Conservation (phyloP, 768 basidiomycete genomes). For the Pholiota conissans region DNA sequence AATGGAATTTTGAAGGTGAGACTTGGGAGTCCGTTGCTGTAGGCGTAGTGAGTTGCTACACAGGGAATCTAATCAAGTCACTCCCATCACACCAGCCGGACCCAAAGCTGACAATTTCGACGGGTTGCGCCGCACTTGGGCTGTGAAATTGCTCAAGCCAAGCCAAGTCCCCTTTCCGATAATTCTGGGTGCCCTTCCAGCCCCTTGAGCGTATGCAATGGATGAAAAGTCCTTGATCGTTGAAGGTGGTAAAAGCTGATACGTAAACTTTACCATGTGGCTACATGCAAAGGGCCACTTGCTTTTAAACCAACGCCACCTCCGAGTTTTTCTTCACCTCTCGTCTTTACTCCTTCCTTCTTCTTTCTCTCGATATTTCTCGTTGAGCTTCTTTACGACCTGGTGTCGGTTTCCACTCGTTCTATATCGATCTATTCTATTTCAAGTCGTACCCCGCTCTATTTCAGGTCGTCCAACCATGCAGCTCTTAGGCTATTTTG, state of each 20-base stretch:
- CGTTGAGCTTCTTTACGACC: conserved; percentile 9
- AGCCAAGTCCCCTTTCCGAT: background rate
- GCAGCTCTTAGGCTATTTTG: conserved; percentile 32
- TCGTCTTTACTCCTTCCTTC: conserved; percentile 2
- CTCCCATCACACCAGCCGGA: background rate
- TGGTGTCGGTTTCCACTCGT: conserved; percentile 14
- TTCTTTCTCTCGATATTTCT: background rate
- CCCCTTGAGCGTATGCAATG: background rate
- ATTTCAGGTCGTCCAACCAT: conserved; percentile 27
- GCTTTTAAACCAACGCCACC: background rate
- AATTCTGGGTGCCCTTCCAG: background rate
- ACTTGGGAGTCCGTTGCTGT: background rate
- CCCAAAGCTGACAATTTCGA: background rate
- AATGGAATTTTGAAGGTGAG: background rate
- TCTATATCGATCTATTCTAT: conserved; percentile 5
- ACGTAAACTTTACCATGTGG: background rate
- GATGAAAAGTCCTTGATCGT: background rate
- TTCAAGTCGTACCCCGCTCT: background rate
- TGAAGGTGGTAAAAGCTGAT: background rate
- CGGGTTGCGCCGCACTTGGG: background rate
- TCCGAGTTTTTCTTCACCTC: background rate
- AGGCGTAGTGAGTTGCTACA: background rate
- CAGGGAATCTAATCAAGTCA: background rate
- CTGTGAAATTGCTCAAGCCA: background rate
- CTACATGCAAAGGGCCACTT: background rate